phyloP scores from a whole-genome alignment of 331 rosid genomes.

The Malus hybrid region DNA sequence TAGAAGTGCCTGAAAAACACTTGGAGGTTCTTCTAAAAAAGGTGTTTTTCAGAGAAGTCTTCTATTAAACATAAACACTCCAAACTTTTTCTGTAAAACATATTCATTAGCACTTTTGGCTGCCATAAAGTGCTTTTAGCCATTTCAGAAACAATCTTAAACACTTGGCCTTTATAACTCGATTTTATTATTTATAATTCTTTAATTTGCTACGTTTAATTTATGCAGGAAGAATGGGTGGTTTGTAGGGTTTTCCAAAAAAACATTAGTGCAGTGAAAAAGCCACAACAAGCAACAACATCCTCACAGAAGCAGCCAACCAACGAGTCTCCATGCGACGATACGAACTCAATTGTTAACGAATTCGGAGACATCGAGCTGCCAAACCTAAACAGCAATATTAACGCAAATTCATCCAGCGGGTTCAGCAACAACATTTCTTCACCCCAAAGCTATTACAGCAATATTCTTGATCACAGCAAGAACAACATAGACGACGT shows the following conservation, averaged over 20 bases:
- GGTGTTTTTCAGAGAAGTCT: no score
- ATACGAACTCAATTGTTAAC: constrained; percentile 47
- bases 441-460: constrained; percentile 26
- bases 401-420: constrained; percentile 34
- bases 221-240: constrained; percentile 84
- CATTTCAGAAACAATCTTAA: no score
- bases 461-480: neutral
- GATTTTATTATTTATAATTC: neutral
- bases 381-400: constrained; percentile 30
- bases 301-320: constrained; percentile 32
- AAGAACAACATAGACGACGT: constrained; percentile 1
- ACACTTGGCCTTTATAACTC: no score
- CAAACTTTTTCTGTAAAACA: no score
- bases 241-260: constrained; percentile 28
- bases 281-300: constrained; percentile 41
- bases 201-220: neutral
- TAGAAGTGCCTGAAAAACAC: no score
- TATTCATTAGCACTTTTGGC: no score
- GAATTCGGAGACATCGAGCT: constrained; percentile 70
- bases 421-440: constrained; percentile 17
- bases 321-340: constrained; percentile 59
- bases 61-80: no score
- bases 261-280: constrained; percentile 31
- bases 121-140: no score
- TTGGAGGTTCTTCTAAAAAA: no score